Base-by-base conservation (phyloP, 768 basidiomycete species). In the Vishniacozyma victoriae region DNA sequence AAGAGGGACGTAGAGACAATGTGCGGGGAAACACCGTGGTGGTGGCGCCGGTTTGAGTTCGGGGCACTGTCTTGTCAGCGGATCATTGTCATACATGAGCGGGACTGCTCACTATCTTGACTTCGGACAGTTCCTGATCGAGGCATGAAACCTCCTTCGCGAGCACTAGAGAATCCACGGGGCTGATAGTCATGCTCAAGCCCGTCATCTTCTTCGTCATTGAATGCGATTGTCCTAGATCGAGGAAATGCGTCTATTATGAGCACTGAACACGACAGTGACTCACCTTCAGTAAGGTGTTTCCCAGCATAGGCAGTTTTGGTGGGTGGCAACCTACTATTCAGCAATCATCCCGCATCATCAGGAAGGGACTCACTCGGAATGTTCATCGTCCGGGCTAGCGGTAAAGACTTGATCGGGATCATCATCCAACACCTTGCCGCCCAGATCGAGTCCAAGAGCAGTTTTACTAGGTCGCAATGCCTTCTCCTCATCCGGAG, bases 191-290 rank as follows among this genome's bases (percentile, higher is more conserved):
- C 48, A 23, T 60, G 52, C 19, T 65, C 62, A 9, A 51, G 45
- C 1, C 52, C 50, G 19, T 67, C 63, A 26, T 65, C 69, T 3
- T 45, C 50, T n/a, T 62, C 55, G 15, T 69, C 67, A 39, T 69
- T 58, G 33, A 73, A 73, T 7, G 71, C 72, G 46, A 73, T 73
- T 7, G 72, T 72, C 44, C 67, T 71, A 14, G 71, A 66, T 14
- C 71, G 54, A n/a, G 69, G 71, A 44, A 72, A 71, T 9, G 55
- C 54, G 27, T 72, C 70, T 59, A 37, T 6, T 4, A 27, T 22
- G 18, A 14, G 41, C 41, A 5, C 9, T n/a, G 13, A 33, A 35
- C 25, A 50, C 39, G 19, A 33, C 9, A 12, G 20, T 18, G 3
- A 43, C 55, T 40, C 19, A 58, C 56, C 57, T 7, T 59, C 57